phyloP scores from a whole-genome alignment of 257 asterid species.

The Oldenlandia corymbosa region DNA sequence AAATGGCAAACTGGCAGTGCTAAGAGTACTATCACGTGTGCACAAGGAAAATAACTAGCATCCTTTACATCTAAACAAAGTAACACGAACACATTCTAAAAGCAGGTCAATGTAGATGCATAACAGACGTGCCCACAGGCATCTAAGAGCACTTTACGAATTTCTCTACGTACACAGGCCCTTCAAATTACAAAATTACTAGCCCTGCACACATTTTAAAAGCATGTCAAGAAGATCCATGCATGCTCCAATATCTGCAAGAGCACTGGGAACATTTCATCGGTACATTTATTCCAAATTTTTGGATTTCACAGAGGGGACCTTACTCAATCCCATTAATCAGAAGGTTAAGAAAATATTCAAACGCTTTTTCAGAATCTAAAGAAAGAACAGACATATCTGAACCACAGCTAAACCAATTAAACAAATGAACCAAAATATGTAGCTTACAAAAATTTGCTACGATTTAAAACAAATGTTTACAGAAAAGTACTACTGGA shows the following conservation, averaged over 20 bases:
- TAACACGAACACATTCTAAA: too few relatives aligned
- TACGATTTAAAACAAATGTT: neutral
- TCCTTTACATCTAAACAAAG: neutral
- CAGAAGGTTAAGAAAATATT: neutral
- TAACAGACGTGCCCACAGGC: too few relatives aligned
- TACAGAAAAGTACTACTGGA: neutral
- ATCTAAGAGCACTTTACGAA: too few relatives aligned
- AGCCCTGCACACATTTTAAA: neutral
- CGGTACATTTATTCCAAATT: too few relatives aligned
- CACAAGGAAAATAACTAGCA: neutral
- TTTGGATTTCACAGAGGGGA: too few relatives aligned
- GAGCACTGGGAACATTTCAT: too few relatives aligned
- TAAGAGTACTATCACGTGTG: neutral
- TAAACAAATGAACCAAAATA: neutral
- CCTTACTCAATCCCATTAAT: neutral
- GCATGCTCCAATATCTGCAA: too few relatives aligned
- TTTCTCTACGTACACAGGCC: too few relatives aligned
- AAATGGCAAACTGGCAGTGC: neutral
- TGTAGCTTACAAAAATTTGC: neutral
- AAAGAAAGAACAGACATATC: neutral
- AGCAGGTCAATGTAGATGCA: too few relatives aligned
- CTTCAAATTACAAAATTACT: neutral
- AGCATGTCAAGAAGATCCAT: too few relatives aligned
- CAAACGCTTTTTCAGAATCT: neutral
- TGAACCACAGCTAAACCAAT: neutral